Base-by-base conservation (phyloP, 2,329 filamentous ascomycete genomes). In the Aspergillus awamori region DNA sequence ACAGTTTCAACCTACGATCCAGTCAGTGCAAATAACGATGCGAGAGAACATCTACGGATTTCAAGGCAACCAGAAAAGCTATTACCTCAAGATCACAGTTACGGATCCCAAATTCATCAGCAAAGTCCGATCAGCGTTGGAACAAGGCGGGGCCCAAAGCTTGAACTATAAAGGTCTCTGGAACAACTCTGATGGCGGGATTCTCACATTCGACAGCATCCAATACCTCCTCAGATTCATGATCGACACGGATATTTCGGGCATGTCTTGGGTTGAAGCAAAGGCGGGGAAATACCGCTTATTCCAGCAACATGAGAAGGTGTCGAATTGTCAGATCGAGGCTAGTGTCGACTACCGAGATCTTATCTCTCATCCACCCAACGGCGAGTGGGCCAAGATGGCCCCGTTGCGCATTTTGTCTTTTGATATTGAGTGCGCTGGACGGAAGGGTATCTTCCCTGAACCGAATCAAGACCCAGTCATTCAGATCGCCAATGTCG, bases 361-460 rank as follows among this genome's bases (percentile, higher is more conserved):
- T 70, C 81, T 99, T 8, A 88, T 97, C 64, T 88, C 95, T 8
- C 94, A 98, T 76, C 87, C 91, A 53, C 88, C 93, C 2, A 90
- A 95, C 67, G 94, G 93, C 17, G 93, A 98, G 74, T 99, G 94
- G 93, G 92, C 92, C 28, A 99, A 97, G 79, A 97, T 98, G 89
- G 95, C 96, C 0, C 95, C 95, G 0, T 82, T 99, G 3, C 88
- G 95, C 63, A 90, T 97, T 51, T 79, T 99, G 49, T 98, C 95
- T 4, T 98, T 99, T 72, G 95, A 99, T 86, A 99, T 99, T 69
- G 95, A 99, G 77, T 99, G 95, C 77, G 95, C 95, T 69, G 95
- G 95, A 55, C 90, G 96, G 69, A 98, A 99, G 79, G 95, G 95
- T 66, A 90, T 99, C 72, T 99, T 99, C 72, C 95, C 96, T 0